phyloP scores from a whole-genome alignment of 1,139 yeast species.

The Saccharomyces hybrid region DNA sequence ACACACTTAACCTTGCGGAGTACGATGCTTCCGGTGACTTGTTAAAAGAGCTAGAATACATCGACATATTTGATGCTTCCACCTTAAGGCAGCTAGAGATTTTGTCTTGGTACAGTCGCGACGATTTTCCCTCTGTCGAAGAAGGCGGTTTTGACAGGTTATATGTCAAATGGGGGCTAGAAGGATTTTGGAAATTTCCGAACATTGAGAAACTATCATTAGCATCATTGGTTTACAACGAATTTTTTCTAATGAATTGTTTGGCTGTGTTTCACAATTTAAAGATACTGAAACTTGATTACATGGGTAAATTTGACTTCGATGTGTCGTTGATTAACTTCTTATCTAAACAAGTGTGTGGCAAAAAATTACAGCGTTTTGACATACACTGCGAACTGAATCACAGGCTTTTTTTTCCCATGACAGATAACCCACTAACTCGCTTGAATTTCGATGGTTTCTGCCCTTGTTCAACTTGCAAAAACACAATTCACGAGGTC shows the following conservation, averaged over 20 bases:
- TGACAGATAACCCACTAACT: slow-evolving; percentile 18
- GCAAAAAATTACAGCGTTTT: slow-evolving; percentile 17
- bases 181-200: slow-evolving; percentile 17
- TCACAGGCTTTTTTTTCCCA: slow-evolving; percentile 16
- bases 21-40: slow-evolving; percentile 7
- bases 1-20: slow-evolving; percentile 10
- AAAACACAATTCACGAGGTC: slow-evolving; percentile 16
- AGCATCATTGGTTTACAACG: slow-evolving; percentile 19
- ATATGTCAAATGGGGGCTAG: slow-evolving; percentile 20
- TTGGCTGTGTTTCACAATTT: slow-evolving; percentile 11
- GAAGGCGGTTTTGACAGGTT: slow-evolving; percentile 7
- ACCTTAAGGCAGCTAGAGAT: slow-evolving; percentile 20
- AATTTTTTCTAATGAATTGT: slow-evolving; percentile 15
- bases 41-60: slow-evolving; percentile 12
- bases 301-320: slow-evolving; percentile 13
- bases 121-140: slow-evolving; percentile 10
- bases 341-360: slow-evolving; percentile 14
- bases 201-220: slow-evolving; percentile 17
- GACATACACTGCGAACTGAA: slow-evolving; percentile 21
- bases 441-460: slow-evolving; percentile 15
- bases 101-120: slow-evolving; percentile 25
- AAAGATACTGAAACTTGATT: slow-evolving; percentile 22
- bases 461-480: slow-evolving; percentile 26
- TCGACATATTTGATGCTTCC: slow-evolving; percentile 20
- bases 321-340: slow-evolving; percentile 8